Percentiles rank a stretch among this genome's conserved stretches.
Evolutionary conservation across 2,329 filamentous ascomycete genomes (phyloP).

Genomic region (Sclerotinia sclerotiorum): DNA sequence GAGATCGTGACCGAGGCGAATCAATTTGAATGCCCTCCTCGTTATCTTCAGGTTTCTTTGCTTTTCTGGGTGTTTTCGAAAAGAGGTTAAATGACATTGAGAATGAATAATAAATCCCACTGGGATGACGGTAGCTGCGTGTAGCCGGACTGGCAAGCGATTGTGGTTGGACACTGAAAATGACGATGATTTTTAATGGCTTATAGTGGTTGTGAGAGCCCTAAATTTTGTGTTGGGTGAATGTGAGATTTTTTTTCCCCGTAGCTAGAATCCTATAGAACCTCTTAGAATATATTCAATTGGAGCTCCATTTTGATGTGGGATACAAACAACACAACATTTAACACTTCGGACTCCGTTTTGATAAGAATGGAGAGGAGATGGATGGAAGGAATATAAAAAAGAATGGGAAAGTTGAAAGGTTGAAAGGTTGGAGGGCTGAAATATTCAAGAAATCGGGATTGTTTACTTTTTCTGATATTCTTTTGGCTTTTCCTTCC

Average conservation of each 20-base stretch:
- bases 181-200: background rate
- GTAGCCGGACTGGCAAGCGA: constrained; percentile 22
- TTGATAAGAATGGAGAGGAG: background rate
- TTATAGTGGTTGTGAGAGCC: constrained; percentile 5
- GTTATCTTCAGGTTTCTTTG: constrained; percentile 37
- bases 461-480: background rate
- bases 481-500: background rate
- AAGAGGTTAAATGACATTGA: constrained; percentile 38
- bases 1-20: constrained; percentile 36
- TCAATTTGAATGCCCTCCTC: constrained; percentile 34
- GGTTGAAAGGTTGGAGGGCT: background rate
- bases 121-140: constrained; percentile 21
- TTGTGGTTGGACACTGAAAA: constrained; percentile 20
- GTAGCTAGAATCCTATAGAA: constrained; percentile 16
- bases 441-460: background rate
- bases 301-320: background rate
- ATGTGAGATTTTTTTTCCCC: constrained; percentile 8
- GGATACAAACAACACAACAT: constrained; percentile 3
- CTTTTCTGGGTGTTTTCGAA: constrained; percentile 41
- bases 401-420: too few relatives aligned
- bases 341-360: background rate
- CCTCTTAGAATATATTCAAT: constrained; percentile 12
- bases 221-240: constrained; percentile 13
- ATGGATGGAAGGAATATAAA: background rate
- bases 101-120: constrained; percentile 22